Evolutionary conservation across 2,329 filamentous ascomycete genomes (phyloP).

Genomic region (Botryosphaeria dothidea): DNA sequence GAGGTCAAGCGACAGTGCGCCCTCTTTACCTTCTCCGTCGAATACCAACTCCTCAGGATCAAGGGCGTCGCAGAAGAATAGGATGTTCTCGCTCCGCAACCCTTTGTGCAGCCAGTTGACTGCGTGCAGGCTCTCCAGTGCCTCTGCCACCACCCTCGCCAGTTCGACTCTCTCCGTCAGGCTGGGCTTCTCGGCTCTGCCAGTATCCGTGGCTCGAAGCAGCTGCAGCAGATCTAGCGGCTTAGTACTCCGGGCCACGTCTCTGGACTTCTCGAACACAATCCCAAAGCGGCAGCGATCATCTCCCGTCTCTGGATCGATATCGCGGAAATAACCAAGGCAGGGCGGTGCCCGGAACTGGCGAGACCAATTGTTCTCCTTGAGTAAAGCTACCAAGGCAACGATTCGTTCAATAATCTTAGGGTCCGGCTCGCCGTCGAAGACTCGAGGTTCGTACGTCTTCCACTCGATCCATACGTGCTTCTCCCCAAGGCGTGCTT

Average conservation of each 20-base stretch:
- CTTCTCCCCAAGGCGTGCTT: slow-evolving; percentile 29
- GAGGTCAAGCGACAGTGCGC: slow-evolving; percentile 23
- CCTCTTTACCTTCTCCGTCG: neutral
- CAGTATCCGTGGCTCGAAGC: slow-evolving; percentile 31
- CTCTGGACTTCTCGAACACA: slow-evolving; percentile 53
- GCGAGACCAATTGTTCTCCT: slow-evolving; percentile 27
- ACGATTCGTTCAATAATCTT: slow-evolving; percentile 34
- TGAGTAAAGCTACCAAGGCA: slow-evolving; percentile 35
- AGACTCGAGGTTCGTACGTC: slow-evolving; percentile 28
- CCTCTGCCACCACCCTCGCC: slow-evolving; percentile 55
- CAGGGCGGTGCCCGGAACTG: slow-evolving; percentile 37
- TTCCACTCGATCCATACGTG: slow-evolving; percentile 43
- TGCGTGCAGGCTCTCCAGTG: slow-evolving; percentile 56
- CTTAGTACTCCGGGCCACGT: slow-evolving; percentile 38
- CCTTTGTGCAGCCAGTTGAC: slow-evolving; percentile 62
- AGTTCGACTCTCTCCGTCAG: slow-evolving; percentile 55
- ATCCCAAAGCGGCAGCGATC: slow-evolving; percentile 50
- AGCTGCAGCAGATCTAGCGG: slow-evolving; percentile 53
- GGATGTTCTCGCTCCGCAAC: slow-evolving; percentile 55
- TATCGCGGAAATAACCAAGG: slow-evolving; percentile 38
- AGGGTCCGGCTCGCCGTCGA: slow-evolving; percentile 26
- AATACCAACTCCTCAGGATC: neutral
- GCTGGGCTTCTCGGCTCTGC: slow-evolving; percentile 40
- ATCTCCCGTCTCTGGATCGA: slow-evolving; percentile 23
- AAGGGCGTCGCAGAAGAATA: slow-evolving; percentile 48